These are phyloP conservation scores for Polyplosphaeria fusca DNA, from an alignment of 495 filamentous ascomycete genomes.

Conservation along the genomic window DNA sequence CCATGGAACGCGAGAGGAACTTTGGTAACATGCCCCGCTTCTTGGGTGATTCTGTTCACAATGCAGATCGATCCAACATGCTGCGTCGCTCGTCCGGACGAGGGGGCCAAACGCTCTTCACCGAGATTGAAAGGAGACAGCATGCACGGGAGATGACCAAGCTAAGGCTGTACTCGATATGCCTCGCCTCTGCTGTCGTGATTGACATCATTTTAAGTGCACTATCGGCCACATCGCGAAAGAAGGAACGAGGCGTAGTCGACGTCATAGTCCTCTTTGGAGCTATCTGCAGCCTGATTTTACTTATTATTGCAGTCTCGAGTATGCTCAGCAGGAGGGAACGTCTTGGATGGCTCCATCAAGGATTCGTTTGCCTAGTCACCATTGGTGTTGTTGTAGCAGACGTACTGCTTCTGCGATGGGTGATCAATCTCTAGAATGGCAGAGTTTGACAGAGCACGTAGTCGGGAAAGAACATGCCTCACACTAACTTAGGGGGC, in stretches of 20 bases:
- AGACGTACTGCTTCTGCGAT: constrained; percentile 20
- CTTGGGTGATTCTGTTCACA: constrained; percentile 9
- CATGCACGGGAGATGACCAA: constrained; percentile 27
- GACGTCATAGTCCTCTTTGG: constrained; percentile 25
- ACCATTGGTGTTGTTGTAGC: constrained; percentile 33
- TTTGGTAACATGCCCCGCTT: constrained; percentile 24
- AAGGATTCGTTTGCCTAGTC: constrained; percentile 30
- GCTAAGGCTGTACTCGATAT: constrained; percentile 21
- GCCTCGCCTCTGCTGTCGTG: constrained; percentile 18
- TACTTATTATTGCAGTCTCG: constrained; percentile 14
- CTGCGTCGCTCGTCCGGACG: constrained; percentile 15
- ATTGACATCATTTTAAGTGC: constrained; percentile 21
- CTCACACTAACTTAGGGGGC: too few relatives aligned
- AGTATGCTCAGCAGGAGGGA: constrained; percentile 26
- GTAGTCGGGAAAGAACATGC: too few relatives aligned
- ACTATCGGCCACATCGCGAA: constrained; percentile 23
- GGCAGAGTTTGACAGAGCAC: too few relatives aligned
- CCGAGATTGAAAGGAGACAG: constrained; percentile 13
- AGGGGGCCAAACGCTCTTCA: constrained; percentile 14
- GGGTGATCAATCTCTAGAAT: constrained; percentile 10
- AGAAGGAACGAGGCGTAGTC: constrained; percentile 22
- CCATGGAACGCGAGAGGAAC: constrained; percentile 15
- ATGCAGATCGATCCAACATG: background rate
- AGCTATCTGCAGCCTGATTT: constrained; percentile 20
- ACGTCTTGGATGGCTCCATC: constrained; percentile 25